These are phyloP conservation scores for Ilyonectria robusta DNA, from an alignment of 2,329 filamentous ascomycete species.

Conservation along the genomic window DNA sequence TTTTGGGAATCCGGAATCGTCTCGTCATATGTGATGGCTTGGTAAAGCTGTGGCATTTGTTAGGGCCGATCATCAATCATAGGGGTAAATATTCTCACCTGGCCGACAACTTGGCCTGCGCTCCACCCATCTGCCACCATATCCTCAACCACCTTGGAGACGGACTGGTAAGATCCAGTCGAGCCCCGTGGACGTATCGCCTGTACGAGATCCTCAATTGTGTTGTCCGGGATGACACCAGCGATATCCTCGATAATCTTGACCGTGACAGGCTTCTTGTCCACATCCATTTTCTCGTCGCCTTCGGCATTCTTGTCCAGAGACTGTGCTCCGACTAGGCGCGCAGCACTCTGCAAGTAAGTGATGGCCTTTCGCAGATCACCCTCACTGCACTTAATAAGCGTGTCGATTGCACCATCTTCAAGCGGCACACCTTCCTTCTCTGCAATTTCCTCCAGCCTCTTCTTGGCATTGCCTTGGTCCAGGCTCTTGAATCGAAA, in stretches of 20 bases:
- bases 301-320: slow-evolving; percentile 63
- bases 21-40: slow-evolving; percentile 87
- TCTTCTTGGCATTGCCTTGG: slow-evolving; percentile 83
- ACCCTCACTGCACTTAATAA: slow-evolving; percentile 91
- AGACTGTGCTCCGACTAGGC: slow-evolving; percentile 80
- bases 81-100: slow-evolving; percentile 65
- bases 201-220: slow-evolving; percentile 78
- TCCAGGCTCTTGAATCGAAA: slow-evolving; percentile 98
- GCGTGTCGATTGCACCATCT: slow-evolving; percentile 83
- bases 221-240: slow-evolving; percentile 86
- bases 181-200: slow-evolving; percentile 82
- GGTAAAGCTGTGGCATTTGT: slow-evolving; percentile 76
- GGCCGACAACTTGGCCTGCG: slow-evolving; percentile 86
- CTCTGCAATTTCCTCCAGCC: slow-evolving; percentile 86
- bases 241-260: slow-evolving; percentile 94
- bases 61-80: slow-evolving; percentile 12
- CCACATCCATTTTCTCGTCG: slow-evolving; percentile 74
- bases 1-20: slow-evolving; percentile 87
- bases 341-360: slow-evolving; percentile 93
- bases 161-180: slow-evolving; percentile 76
- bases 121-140: slow-evolving; percentile 98
- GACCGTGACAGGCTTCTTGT: slow-evolving; percentile 77
- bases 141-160: slow-evolving; percentile 87
- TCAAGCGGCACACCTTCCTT: slow-evolving; percentile 84
- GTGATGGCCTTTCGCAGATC: slow-evolving; percentile 98